Base-by-base conservation (phyloP, 2,329 filamentous ascomycete genomes). In the Fonsecaea pedrosoi region DNA sequence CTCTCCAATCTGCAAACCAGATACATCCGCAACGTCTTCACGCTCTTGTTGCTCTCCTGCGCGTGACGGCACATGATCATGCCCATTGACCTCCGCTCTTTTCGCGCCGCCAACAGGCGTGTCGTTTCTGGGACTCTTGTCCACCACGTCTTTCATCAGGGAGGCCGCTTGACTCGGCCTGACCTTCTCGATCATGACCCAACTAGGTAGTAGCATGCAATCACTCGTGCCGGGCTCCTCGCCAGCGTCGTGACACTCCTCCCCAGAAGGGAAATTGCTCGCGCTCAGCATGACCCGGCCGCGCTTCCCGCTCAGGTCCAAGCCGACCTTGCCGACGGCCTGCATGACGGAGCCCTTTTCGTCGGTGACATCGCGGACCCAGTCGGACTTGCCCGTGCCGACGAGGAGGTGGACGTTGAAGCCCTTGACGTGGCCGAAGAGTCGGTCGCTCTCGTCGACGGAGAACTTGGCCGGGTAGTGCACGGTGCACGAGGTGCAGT, bases 341-440 rank as follows among this genome's bases (percentile, higher is more conserved):
- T 92, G 84, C 91, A 94, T 94, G 37, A 94, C 85, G 76, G 90
- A 92, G 5, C 90, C 91, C 78, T 91, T 89, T 82, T 98, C 95
- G 75, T 98, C 91, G 64, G 87, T 88, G 54, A 97, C 92, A 81
- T 96, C 90, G 67, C 92, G 82, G 75, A 94, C 90, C 95, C 95
- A 99, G 79, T 99, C 95, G 32, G 89, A 86, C 86, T 97, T 97
- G 68, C 93, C 92, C n/a, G 95, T 99, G 30, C 92, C 95, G 15
- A 98, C 92, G 37, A 99, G 82, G 69, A 97, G 77, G 79, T 99
- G 95, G 21, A 93, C 95, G 74, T 87, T 89, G 91, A 92, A 98
- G 40, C 89, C 92, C 75, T 92, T 91, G 69, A 97, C 86, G 66
- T 91, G 84, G 0, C 94, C 95, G 76, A 96, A 98, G 57, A 99